A percentile compares a stretch with the other conserved stretches of the same genome.
Evolutionary conservation across 1,284 basidiomycete genomes (phyloP).

Genomic region (Austroboletus sp.): DNA sequence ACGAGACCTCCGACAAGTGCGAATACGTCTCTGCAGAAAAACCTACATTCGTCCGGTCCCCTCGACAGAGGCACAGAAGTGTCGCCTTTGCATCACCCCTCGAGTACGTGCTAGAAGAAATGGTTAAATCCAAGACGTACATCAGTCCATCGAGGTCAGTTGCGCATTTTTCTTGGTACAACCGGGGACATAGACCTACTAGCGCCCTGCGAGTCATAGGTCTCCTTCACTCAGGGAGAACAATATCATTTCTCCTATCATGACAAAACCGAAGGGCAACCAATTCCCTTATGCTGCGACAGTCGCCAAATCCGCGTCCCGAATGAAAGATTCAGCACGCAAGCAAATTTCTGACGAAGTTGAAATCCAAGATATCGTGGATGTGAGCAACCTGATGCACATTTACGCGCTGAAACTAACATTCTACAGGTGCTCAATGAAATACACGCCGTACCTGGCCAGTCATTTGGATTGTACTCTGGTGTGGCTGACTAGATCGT

Average conservation of each 20-base stretch:
- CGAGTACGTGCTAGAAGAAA: constrained; percentile 10
- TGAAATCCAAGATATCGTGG: constrained; percentile 28
- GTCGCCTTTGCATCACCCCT: constrained; percentile 31
- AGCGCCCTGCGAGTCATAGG: not conserved
- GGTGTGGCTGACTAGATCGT: constrained; percentile 10
- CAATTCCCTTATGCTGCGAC: not conserved
- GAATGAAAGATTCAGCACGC: constrained; percentile 1
- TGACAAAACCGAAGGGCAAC: constrained; percentile 7
- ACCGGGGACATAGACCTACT: not conserved
- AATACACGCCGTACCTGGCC: constrained; percentile 33
- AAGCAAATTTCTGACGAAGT: constrained; percentile 7
- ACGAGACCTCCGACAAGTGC: not conserved
- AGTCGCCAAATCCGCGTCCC: not conserved
- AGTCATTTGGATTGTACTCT: constrained; percentile 8
- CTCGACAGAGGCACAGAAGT: constrained; percentile 16
- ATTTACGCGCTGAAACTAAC: not conserved
- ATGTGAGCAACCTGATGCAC: constrained; percentile 11
- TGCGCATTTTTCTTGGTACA: not conserved
- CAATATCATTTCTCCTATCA: constrained; percentile 17
- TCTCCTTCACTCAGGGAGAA: constrained; percentile 3
- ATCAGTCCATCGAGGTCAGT: constrained; percentile 10
- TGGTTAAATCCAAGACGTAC: constrained; percentile 1
- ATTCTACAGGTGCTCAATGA: constrained; percentile 26
- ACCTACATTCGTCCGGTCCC: not conserved
- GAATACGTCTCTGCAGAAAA: constrained; percentile 1